Base-by-base conservation (phyloP, 1,284 basidiomycete genomes). In the Naganishia cerealis region DNA sequence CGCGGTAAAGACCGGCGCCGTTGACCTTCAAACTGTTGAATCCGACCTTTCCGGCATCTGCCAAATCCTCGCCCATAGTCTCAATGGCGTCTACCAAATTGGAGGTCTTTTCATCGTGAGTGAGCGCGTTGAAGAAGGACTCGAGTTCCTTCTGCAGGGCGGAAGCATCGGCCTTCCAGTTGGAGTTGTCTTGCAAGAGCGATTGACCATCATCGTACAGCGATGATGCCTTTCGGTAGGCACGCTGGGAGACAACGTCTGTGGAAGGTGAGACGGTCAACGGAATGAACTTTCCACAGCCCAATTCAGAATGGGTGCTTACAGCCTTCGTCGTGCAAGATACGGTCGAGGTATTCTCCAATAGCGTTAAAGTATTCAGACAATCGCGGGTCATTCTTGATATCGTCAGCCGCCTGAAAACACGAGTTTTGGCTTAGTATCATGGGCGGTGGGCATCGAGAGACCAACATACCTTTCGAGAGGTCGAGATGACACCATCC, bases 141-240 rank as follows among this genome's bases (percentile, higher is more conserved):
- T 80, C 77, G 56, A 83, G 72, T 72, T 81, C 75, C 67, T 76
- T 74, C 69, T 78, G 75, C 21, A 81, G 70, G 21, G 72, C 72
- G 48, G 67, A 67, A 21, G 78, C 75, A 70, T 81, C 79, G 26
- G 71, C 62, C 70, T 79, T 78, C 77, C 79, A 81, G 55, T 73
- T 62, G 29, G 73, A 72, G 74, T 81, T 80, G 69, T 74, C 73
- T n/a, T 71, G 65, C 54, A 79, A 54, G 43, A 80, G 72, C 1
- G 78, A 75, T 67, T 81, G 79, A 43, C 75, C 79, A 57, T 79
- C 76, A 57, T 82, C 78, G 74, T 79, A 81, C 21, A 82, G 72
- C 8, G 73, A 70, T 38, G 75, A 75, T 18, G 77, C 79, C 53
- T 78, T 76, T 36, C 79, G 73, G 69, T 77, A 77, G 12, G 81